Conservation (phyloP, 257 asterid genomes). For the Anisodus acutangulus region DNA sequence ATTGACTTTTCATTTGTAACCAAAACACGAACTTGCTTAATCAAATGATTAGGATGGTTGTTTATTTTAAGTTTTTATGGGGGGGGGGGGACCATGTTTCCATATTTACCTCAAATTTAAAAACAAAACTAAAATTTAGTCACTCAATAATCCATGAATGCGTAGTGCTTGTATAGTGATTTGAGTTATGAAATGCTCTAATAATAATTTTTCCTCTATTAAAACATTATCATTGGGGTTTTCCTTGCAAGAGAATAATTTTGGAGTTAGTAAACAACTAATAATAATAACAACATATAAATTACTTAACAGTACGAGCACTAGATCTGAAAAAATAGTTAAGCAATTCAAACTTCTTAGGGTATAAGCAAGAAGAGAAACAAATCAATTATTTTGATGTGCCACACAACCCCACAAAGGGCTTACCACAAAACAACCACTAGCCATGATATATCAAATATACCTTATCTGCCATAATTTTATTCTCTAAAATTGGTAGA, state of each 20-base stretch:
- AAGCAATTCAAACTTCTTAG: background rate
- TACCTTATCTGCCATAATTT: conserved; percentile 9
- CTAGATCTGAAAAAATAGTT: background rate
- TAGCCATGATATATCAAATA: background rate
- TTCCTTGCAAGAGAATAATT: background rate
- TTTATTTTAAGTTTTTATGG: background rate
- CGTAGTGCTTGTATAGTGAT: background rate
- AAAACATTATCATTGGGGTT: background rate
- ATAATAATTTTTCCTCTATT: background rate
- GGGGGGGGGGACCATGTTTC: background rate
- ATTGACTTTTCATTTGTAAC: background rate
- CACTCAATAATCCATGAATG: background rate
- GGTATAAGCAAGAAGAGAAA: background rate
- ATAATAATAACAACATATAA: background rate
- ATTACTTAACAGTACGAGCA: background rate
- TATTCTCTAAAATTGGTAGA: background rate
- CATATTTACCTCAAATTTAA: background rate
- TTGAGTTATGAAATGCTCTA: background rate
- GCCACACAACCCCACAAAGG: background rate
- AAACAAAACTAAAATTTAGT: background rate
- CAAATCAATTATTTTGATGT: background rate
- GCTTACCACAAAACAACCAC: background rate
- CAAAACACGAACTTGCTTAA: background rate
- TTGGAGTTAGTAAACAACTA: conserved; percentile 2
- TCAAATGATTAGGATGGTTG: background rate